Evolutionary conservation across 495 filamentous ascomycete genomes (phyloP), one percentile per base, ranked within the genome.

Genomic region (Penicillium cosmopolitanum): DNA sequence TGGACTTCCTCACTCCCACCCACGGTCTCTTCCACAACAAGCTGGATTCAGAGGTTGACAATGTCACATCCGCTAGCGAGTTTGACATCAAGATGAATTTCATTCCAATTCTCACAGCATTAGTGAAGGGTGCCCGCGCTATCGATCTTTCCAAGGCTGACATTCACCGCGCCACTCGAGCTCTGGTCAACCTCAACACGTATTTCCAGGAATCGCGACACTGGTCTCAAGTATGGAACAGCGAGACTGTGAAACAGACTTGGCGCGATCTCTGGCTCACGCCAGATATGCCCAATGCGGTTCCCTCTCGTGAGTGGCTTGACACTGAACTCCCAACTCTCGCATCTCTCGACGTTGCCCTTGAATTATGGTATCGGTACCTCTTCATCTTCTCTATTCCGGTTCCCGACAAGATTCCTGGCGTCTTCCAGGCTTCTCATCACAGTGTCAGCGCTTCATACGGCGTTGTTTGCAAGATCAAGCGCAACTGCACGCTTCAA

Each of bases 321-420:
- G 73, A 79, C n/a, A 76, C 82, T 1, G 84, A 89, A 62, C 74
- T 81, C 50, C 86, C 86, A 0, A 87, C 84, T 3, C 62, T 88
- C 28, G 69, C 71, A 0, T 79, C 87, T 34, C 77, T 89, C 12
- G 81, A 85, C 46, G 72, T 73, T 23, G 82, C 84, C 2, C 60
- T 88, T 18, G 82, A 85, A 56, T 78, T 89, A 6, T 89, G 83
- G 84, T 84, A 79, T 55, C 81, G 85, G 1, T 89, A 86, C 61
- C 78, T 89, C 42, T 89, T 89, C 71, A 87, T 89, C 62, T 88
- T 88, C 69, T 85, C 85, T 0, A 83, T 89, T 8, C 85, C 85
- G 6, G 80, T 88, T 3, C 86, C 86, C 0, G 84, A 86, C 43
- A 77, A 82, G 56, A 84, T 87, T 28, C 86, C 86, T 7, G 75